Percentiles rank a stretch among this genome's conserved stretches.
phyloP scores from a whole-genome alignment of 768 basidiomycete species.

The Suillus brevipes region DNA sequence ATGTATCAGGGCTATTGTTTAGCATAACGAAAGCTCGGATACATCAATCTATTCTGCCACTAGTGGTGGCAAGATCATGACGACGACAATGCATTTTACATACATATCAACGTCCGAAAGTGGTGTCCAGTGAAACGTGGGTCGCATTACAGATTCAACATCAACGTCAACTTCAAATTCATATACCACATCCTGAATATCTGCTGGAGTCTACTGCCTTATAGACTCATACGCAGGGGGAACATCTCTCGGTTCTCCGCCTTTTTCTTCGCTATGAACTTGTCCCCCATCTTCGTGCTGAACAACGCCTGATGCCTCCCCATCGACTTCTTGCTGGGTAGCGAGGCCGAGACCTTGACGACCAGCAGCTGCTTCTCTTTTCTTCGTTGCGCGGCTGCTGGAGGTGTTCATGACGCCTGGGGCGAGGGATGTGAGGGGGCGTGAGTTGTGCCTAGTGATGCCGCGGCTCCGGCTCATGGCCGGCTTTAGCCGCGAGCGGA shows the following conservation, averaged over 20 bases:
- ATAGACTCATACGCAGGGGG: background rate
- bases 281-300: background rate
- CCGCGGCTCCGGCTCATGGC: too few relatives aligned
- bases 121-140: background rate
- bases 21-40: too few relatives aligned
- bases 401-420: too few relatives aligned
- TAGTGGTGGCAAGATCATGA: background rate
- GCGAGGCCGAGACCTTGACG: background rate
- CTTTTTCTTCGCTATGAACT: background rate
- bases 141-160: constrained; percentile 3
- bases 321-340: background rate
- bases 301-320: background rate
- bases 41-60: too few relatives aligned
- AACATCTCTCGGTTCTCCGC: background rate
- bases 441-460: too few relatives aligned
- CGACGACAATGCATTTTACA: background rate
- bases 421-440: too few relatives aligned
- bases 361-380: too few relatives aligned
- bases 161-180: background rate
- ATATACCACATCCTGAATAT: background rate
- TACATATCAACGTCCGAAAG: background rate
- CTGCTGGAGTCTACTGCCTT: background rate
- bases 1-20: too few relatives aligned
- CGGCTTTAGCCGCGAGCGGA: too few relatives aligned
- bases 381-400: too few relatives aligned